Percentiles rank a stretch among this genome's conserved stretches.
Conservation (phyloP, 345 rosid genomes). For the Gossypium longicalyx region DNA sequence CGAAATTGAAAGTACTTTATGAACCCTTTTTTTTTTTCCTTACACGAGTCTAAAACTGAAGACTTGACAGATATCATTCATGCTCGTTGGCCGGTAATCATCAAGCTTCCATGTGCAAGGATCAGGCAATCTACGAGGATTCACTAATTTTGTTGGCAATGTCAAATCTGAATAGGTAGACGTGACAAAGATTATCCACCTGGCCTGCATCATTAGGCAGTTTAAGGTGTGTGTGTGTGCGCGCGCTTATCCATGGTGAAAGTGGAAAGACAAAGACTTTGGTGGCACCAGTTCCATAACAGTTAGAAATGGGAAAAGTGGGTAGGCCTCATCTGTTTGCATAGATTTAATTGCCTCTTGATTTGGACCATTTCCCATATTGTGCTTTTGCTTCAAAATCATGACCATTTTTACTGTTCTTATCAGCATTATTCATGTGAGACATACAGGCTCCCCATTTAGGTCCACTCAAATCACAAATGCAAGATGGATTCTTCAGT, state of each 20-base stretch:
- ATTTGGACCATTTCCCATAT: not conserved
- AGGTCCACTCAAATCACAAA: not conserved
- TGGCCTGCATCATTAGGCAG: not conserved
- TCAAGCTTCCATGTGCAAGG: not conserved
- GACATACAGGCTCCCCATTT: not conserved
- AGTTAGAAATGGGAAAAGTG: not conserved
- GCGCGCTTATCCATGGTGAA: not conserved
- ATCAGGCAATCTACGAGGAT: not conserved
- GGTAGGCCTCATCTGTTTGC: not conserved
- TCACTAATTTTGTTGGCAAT: not conserved
- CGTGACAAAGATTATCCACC: not conserved
- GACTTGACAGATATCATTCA: not conserved
- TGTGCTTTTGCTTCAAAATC: slow-evolving; percentile 6
- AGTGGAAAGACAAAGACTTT: slow-evolving; percentile 1
- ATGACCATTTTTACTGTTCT: slow-evolving; percentile 4
- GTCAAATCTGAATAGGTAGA: not conserved
- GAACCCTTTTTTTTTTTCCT: not conserved
- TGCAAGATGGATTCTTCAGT: not conserved
- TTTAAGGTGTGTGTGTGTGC: not conserved
- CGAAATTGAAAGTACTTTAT: not conserved
- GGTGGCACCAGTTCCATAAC: slow-evolving; percentile 6
- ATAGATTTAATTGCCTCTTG: not conserved
- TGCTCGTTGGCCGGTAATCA: no score
- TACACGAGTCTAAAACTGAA: not conserved
- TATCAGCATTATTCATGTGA: not conserved